Conservation (phyloP, 306 rosid species). For the Trifolium subterraneum region DNA sequence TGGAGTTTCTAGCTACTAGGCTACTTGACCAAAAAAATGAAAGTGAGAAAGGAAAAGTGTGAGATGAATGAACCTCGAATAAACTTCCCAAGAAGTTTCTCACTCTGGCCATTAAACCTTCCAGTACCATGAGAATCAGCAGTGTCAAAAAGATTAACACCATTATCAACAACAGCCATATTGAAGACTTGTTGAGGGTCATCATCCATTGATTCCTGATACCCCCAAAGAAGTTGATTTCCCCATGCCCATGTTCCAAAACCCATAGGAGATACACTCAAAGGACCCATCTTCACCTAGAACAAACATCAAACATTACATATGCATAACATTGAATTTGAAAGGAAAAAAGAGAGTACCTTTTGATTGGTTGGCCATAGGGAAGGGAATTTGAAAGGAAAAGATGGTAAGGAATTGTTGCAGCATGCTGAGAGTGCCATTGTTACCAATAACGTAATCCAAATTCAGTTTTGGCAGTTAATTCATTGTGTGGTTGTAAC, state of each 20-base stretch:
- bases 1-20: no score
- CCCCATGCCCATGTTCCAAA: conserved; percentile 99
- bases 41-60: conserved; percentile 26
- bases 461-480: not conserved
- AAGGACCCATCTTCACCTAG: conserved; percentile 87
- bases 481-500: conserved; percentile 42
- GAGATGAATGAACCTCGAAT: conserved; percentile 58
- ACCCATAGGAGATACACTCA: conserved; percentile 92
- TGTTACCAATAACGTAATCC: not conserved
- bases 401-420: conserved; percentile 51
- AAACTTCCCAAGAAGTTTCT: conserved; percentile 84
- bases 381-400: conserved; percentile 68
- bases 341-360: conserved; percentile 43
- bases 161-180: conserved; percentile 74
- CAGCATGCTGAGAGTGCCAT: conserved; percentile 64
- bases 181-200: conserved; percentile 82
- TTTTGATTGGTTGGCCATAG: conserved; percentile 74
- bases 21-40: no score
- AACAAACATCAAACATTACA: conserved; percentile 15
- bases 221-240: conserved; percentile 91
- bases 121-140: conserved; percentile 98
- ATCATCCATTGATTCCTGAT: conserved; percentile 79
- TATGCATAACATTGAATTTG: not conserved
- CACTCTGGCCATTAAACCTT: conserved; percentile 87
- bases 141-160: conserved; percentile 88